Percentiles rank a stretch among this genome's conserved stretches.
phyloP scores from a whole-genome alignment of 352 stramenopile species.

The Phytophthora nicotianae region DNA sequence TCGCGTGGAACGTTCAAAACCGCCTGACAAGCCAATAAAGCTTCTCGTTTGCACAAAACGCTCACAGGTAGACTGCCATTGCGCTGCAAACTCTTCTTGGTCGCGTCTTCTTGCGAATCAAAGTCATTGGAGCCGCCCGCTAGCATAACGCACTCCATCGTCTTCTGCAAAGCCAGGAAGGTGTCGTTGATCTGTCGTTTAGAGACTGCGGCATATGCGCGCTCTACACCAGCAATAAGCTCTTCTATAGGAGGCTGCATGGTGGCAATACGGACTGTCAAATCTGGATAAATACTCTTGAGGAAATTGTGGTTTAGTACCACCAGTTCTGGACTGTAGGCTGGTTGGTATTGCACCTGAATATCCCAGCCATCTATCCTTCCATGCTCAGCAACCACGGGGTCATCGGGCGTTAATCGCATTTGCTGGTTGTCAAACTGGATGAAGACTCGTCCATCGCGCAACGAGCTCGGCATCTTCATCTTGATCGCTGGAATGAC shows the following conservation, averaged over 20 bases:
- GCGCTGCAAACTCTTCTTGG: constrained; percentile 39
- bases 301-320: constrained; percentile 41
- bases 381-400: constrained; percentile 35
- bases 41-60: constrained; percentile 39
- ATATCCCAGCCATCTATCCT: constrained; percentile 41
- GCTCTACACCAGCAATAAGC: constrained; percentile 32
- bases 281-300: constrained; percentile 32
- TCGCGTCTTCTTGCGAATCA: constrained; percentile 28
- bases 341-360: constrained; percentile 45
- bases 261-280: constrained; percentile 9
- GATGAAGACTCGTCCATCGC: constrained; percentile 30
- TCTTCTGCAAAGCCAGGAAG: constrained; percentile 42
- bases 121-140: constrained; percentile 42
- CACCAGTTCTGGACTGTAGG: constrained; percentile 45
- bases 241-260: constrained; percentile 26
- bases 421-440: constrained; percentile 50
- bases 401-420: constrained; percentile 39
- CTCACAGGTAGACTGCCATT: constrained; percentile 46
- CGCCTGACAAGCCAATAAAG: constrained; percentile 30
- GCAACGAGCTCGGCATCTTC: constrained; percentile 37
- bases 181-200: constrained; percentile 32
- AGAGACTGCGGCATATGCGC: constrained; percentile 26
- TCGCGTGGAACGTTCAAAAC: constrained; percentile 17
- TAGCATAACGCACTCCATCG: constrained; percentile 47
- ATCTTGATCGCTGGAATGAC: constrained; percentile 47